Conservation (phyloP, 2,329 filamentous ascomycete genomes). For the Raffaelea albimanens region DNA sequence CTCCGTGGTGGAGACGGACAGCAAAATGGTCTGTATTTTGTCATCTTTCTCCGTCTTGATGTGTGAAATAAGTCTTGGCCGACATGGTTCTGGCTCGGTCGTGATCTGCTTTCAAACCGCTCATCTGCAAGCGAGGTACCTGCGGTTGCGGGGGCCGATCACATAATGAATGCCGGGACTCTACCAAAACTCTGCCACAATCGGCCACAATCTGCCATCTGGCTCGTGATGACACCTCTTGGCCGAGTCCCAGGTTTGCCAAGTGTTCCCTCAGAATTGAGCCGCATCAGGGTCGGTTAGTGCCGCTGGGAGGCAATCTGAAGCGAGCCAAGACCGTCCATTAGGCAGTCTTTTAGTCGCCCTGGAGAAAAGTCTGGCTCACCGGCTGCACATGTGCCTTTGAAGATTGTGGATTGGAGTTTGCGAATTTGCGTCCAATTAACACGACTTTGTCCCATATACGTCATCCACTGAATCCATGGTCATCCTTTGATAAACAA, state of each 20-base stretch:
- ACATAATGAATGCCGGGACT: neutral
- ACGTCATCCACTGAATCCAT: too few relatives aligned
- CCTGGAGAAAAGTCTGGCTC: too few relatives aligned
- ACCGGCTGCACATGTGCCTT: too few relatives aligned
- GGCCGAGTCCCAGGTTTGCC: slow-evolving; percentile 3
- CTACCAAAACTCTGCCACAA: neutral
- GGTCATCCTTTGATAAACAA: too few relatives aligned
- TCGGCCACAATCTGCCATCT: too few relatives aligned
- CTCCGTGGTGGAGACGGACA: neutral
- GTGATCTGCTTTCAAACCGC: slow-evolving; percentile 1
- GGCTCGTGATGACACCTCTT: slow-evolving; percentile 4
- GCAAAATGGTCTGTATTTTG: neutral
- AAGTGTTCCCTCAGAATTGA: slow-evolving; percentile 3
- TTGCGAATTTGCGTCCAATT: too few relatives aligned
- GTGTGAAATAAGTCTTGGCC: neutral
- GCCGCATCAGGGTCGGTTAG: too few relatives aligned
- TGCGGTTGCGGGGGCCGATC: neutral
- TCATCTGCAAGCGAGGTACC: neutral
- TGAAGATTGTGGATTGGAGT: too few relatives aligned
- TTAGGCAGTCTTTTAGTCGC: too few relatives aligned
- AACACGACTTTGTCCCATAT: too few relatives aligned
- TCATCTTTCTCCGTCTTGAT: neutral
- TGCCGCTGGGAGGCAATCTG: too few relatives aligned
- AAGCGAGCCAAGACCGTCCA: too few relatives aligned
- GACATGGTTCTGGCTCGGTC: neutral